phyloP scores from a whole-genome alignment of 2,329 filamentous ascomycete species.

The Trichoderma aggressivum region DNA sequence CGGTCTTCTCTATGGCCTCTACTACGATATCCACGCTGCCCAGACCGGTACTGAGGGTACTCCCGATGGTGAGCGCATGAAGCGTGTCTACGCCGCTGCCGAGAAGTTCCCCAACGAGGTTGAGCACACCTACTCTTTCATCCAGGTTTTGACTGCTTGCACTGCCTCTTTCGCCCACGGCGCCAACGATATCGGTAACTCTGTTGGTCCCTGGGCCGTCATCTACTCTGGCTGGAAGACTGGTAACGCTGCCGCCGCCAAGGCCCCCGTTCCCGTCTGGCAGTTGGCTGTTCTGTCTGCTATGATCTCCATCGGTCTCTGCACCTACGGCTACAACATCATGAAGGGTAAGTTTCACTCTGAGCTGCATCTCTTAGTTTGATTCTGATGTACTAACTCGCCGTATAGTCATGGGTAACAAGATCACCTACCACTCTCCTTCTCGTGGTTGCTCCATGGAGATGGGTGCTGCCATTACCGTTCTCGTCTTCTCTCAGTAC shows the following conservation, averaged over 20 bases:
- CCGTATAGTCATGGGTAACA: slow-evolving; percentile 70
- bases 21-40: slow-evolving; percentile 72
- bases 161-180: slow-evolving; percentile 74
- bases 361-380: neutral
- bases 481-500: slow-evolving; percentile 73
- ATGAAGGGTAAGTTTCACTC: slow-evolving; percentile 63
- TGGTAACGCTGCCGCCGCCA: slow-evolving; percentile 57
- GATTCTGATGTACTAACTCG: neutral
- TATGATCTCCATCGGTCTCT: slow-evolving; percentile 63
- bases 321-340: slow-evolving; percentile 79
- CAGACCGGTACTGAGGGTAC: slow-evolving; percentile 24
- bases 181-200: slow-evolving; percentile 73
- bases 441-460: slow-evolving; percentile 67
- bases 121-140: slow-evolving; percentile 66
- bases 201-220: slow-evolving; percentile 65
- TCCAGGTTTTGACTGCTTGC: slow-evolving; percentile 65
- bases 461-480: slow-evolving; percentile 73
- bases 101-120: slow-evolving; percentile 67
- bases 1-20: slow-evolving; percentile 66
- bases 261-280: slow-evolving; percentile 69
- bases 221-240: slow-evolving; percentile 67
- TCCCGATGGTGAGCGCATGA: slow-evolving; percentile 24
- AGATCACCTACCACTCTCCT: slow-evolving; percentile 67
- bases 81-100: slow-evolving; percentile 61
- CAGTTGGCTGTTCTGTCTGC: slow-evolving; percentile 67